phyloP scores from a whole-genome alignment of 257 asterid species.

The Solanum rostratum region DNA sequence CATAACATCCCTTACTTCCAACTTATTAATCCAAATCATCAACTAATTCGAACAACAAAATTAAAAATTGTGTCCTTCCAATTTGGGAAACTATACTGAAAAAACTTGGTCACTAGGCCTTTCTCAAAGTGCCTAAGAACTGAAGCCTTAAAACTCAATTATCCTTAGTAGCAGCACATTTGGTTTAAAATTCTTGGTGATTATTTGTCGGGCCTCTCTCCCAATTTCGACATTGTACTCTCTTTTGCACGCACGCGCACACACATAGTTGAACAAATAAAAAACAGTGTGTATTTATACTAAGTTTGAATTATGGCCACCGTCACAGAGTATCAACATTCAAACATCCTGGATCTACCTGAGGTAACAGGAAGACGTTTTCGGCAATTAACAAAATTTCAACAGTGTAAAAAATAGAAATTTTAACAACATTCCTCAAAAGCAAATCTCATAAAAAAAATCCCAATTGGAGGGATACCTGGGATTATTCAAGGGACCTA shows the following conservation, averaged over 20 bases:
- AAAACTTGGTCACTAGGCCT: background rate
- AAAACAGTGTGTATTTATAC: background rate
- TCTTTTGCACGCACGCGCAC: background rate
- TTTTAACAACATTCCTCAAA: background rate
- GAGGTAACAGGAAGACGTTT: background rate
- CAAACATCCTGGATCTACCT: background rate
- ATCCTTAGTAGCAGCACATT: background rate
- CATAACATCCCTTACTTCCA: background rate
- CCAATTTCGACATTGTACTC: background rate
- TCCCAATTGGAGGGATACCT: slow-evolving; percentile 32
- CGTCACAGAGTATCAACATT: background rate
- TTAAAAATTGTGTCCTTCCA: background rate
- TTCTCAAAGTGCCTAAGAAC: background rate
- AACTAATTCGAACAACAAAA: background rate
- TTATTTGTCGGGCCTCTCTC: background rate
- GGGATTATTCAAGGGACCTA: slow-evolving; percentile 82
- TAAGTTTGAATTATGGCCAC: background rate
- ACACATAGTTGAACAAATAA: background rate
- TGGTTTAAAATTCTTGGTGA: background rate
- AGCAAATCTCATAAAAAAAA: background rate
- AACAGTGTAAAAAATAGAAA: background rate
- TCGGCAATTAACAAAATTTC: no score
- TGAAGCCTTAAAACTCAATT: background rate
- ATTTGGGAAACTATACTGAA: background rate
- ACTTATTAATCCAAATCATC: background rate